Evolutionary conservation across 2,329 filamentous ascomycete species (phyloP), one percentile per base, ranked within the genome.

Genomic region (Stagonosporopsis rhizophila): DNA sequence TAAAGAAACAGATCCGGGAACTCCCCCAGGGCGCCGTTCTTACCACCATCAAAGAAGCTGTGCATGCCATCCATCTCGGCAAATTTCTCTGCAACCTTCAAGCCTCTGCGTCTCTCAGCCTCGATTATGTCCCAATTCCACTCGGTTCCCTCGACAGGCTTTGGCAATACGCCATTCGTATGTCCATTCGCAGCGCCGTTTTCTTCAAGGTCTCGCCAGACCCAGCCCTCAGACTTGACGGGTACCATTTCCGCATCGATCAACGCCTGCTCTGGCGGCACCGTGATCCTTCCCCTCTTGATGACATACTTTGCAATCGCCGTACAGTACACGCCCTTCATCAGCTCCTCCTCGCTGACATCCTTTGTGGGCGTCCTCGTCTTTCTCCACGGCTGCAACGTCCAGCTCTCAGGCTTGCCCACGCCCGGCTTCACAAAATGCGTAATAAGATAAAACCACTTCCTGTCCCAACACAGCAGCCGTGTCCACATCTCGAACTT

Each of bases 251-350:
- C 87, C 45, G 88, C 89, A 32, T 88, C 84, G 39, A 85, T 81
- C 23, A 98, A 81, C 7, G 94, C 81, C 42, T 90, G 82, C 64
- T 92, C 89, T 0, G 95, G 93, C 62, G 93, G 87, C 4, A 98
- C 86, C 0, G 94, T 98, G 68, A 95, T 81, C 22, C 94, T 82
- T 1, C 80, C 81, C 59, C 78, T 78, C 68, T 83, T 83, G 56
- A 81, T 77, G 2, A 82, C 81, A 59, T 83, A 83, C 45, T 80
- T 77, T 1, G 81, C 77, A 32, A 83, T 71, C 7, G 76, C 79
- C n/a, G 78, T 81, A 8, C 80, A 80, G 59, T 77, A 82, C n/a
- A 83, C 74, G 11, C 78, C 74, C 37, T 77, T 75, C 56, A 74
- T 74, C 22, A 81, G 57, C 54, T 73, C 74, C 28, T 74, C 69